phyloP scores from a whole-genome alignment of 1,139 yeast species.

The Scheffersomyces lignicola region DNA sequence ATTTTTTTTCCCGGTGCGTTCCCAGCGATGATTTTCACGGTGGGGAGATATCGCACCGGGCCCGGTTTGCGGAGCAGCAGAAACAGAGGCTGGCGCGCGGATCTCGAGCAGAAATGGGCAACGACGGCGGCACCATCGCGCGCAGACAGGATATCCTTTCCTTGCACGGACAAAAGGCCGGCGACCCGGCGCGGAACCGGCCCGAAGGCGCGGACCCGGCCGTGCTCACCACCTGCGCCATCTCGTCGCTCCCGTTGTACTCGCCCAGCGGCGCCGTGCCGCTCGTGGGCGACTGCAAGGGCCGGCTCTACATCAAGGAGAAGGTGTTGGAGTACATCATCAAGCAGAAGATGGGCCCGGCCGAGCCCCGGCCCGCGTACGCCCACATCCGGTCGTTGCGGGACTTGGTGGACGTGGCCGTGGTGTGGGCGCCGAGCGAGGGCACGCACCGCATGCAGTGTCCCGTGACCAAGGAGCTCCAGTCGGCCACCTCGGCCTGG shows the following conservation, averaged over 20 bases:
- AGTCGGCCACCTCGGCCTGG: slow-evolving; percentile 26
- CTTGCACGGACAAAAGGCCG: slow-evolving; percentile 16
- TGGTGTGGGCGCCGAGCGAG: slow-evolving; percentile 21
- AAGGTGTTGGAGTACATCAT: slow-evolving; percentile 59
- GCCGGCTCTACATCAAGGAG: slow-evolving; percentile 70
- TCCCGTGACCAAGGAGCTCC: slow-evolving; percentile 37
- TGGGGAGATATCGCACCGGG: too few species aligned
- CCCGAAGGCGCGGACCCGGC: slow-evolving; percentile 30
- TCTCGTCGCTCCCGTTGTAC: slow-evolving; percentile 29
- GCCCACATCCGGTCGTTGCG: slow-evolving; percentile 42
- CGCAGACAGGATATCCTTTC: slow-evolving; percentile 43
- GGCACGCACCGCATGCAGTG: slow-evolving; percentile 44
- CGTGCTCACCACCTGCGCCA: slow-evolving; percentile 21
- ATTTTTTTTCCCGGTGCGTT: slow-evolving; percentile 2
- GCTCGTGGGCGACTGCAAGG: slow-evolving; percentile 71
- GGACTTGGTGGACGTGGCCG: slow-evolving; percentile 30
- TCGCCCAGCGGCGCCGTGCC: slow-evolving; percentile 23
- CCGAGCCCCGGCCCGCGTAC: slow-evolving; percentile 13
- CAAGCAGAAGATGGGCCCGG: slow-evolving; percentile 19
- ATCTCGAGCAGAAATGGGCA: slow-evolving; percentile 48
- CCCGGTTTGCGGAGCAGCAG: too few species aligned
- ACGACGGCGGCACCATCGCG: slow-evolving; percentile 55
- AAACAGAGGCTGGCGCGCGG: too few species aligned
- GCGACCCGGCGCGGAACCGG: slow-evolving; percentile 14
- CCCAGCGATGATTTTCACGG: not conserved